Base-by-base conservation (phyloP, 805 yeast species). In the Zygosaccharomyces pseudorouxii region DNA sequence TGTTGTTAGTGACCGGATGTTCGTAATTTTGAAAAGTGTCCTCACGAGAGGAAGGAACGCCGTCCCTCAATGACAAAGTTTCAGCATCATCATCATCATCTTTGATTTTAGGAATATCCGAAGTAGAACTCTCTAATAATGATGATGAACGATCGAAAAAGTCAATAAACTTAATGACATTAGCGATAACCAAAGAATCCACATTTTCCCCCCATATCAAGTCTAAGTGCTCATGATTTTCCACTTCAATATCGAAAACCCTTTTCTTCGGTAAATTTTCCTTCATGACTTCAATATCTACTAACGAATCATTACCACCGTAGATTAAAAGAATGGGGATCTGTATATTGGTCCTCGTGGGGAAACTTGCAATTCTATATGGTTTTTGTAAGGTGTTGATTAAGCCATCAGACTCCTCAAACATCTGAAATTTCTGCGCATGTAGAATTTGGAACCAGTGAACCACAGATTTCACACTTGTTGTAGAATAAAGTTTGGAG, bases 361-460 rank as follows among this genome's bases (percentile, higher is more conserved):
- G 95, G 59, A 70, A 71, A 8, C 56, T 55, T 10, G 72, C 63
- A 11, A 60, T 60, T 51, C 63, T 64, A 51, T 68, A 67, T 12
- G 73, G 68, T 43, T 60, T 64, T 12, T 70, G 59, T 29, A 70
- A 48, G 2, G 71, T 57, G 38, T 66, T 67, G n/a, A 72, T 64
- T 35, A 70, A 53, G n/a, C 69, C 66, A 27, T 64, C 67, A 22
- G 65, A 63, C 53, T 88, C 96, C 59, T 86, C 93, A 67, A 81
- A 92, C 96, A 93, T 85, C 65, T 90, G 96, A 65, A 92, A 90
- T 42, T 78, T 76, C 40, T 79, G 79, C 5, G 85, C 75, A 45
- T 84, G 75, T 52, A 92, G 86, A 46, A 92, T 90, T 68, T 89
- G 96, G 60, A 89, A 88, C 97, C 97, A 89, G 67, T 89, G 97